phyloP scores from a whole-genome alignment of 345 rosid species.

The Pistacia integerrima region DNA sequence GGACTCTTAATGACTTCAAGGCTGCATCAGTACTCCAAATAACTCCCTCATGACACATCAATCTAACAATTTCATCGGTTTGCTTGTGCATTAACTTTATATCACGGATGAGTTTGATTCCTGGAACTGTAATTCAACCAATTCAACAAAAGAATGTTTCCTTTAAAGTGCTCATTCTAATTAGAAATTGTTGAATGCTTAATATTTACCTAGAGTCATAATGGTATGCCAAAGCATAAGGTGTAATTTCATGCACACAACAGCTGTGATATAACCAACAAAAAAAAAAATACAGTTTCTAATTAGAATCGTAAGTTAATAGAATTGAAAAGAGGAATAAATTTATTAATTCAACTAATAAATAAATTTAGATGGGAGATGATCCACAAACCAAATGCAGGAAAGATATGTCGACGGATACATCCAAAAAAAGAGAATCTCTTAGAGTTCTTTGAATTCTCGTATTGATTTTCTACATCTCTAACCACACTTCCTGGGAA shows the following conservation, averaged over 20 bases:
- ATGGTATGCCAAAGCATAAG: neutral
- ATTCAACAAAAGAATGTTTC: neutral
- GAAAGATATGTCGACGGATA: too few relatives aligned
- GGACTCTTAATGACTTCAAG: rapidly evolving
- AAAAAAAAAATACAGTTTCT: too few relatives aligned
- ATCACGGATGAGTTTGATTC: neutral
- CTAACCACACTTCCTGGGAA: neutral
- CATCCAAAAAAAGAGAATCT: too few relatives aligned
- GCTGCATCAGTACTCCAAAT: neutral
- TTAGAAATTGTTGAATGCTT: neutral
- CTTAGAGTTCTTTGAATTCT: too few relatives aligned
- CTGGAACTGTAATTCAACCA: neutral
- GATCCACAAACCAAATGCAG: neutral
- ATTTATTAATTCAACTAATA: too few relatives aligned
- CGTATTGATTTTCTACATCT: neutral
- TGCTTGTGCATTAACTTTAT: neutral
- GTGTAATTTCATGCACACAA: neutral
- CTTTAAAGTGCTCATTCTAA: too few relatives aligned
- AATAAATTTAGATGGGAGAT: neutral
- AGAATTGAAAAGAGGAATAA: too few relatives aligned
- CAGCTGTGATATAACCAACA: neutral
- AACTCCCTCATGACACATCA: neutral
- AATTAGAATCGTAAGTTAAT: too few relatives aligned
- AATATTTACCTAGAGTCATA: neutral
- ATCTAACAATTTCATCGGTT: neutral